A percentile compares a stretch with the other conserved stretches of the same genome.
Evolutionary conservation across 768 basidiomycete genomes (phyloP).

Genomic region (Lanmaoa rubissima): DNA sequence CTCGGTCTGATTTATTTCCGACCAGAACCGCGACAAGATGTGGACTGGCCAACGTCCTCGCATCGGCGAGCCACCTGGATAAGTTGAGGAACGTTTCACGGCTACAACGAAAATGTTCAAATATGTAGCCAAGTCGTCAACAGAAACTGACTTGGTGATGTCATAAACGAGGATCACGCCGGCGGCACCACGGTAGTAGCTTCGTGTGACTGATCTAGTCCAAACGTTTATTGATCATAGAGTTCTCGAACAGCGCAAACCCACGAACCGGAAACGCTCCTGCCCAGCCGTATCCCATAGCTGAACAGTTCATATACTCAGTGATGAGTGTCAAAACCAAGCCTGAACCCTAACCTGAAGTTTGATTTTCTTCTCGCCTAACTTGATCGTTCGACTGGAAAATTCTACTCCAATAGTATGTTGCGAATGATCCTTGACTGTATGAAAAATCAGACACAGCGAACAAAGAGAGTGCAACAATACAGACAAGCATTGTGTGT

Average conservation of each 20-base stretch:
- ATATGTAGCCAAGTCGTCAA: neutral
- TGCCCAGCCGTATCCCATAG: conserved; percentile 98
- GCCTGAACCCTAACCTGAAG: conserved; percentile 67
- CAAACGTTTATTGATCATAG: conserved; percentile 11
- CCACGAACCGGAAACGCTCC: conserved; percentile 79
- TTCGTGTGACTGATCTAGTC: conserved; percentile 82
- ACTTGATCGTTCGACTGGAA: conserved; percentile 86
- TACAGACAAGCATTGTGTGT: conserved; percentile 90
- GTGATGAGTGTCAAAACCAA: neutral
- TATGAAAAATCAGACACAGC: conserved; percentile 6
- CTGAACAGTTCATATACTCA: conserved; percentile 40
- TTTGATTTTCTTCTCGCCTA: conserved; percentile 94
- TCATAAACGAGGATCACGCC: conserved; percentile 93
- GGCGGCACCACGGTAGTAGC: conserved; percentile 94
- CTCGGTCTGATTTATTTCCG: conserved; percentile 93
- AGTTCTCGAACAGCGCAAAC: neutral
- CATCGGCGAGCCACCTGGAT: conserved; percentile 89
- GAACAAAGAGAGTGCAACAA: conserved; percentile 1
- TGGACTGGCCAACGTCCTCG: conserved; percentile 87
- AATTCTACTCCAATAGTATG: conserved; percentile 99
- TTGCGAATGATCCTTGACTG: conserved; percentile 94
- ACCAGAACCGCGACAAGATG: conserved; percentile 88
- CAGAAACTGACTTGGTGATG: conserved; percentile 69
- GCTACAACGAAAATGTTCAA: conserved; percentile 40
- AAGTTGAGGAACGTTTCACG: conserved; percentile 85